Conservation (phyloP, 1,284 basidiomycete genomes). For the Fereydounia khargensis region DNA sequence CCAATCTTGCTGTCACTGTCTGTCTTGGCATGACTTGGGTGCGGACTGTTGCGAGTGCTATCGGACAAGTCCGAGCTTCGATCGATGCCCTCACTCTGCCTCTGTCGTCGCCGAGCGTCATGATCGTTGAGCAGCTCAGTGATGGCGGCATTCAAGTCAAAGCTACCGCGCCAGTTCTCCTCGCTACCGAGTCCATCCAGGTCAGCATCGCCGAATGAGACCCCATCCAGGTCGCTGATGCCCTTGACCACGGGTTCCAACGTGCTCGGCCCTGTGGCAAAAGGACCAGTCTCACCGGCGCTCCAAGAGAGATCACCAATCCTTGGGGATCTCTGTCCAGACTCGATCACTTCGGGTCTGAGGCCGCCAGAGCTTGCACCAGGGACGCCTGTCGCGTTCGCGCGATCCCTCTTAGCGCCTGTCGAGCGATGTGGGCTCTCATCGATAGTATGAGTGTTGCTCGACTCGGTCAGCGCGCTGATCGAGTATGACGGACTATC, state of each 20-base stretch:
- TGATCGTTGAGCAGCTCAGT: conserved; percentile 46
- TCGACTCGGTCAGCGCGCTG: conserved; percentile 40
- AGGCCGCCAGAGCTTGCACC: conserved; percentile 6
- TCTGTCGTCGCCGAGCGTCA: conserved; percentile 27
- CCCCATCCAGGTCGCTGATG: neutral
- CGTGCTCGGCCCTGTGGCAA: conserved; percentile 6
- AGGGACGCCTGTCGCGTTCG: no score
- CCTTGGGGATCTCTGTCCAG: conserved; percentile 18
- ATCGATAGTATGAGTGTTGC: no score
- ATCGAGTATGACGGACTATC: conserved; percentile 41
- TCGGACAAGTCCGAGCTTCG: neutral
- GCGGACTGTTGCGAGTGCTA: neutral
- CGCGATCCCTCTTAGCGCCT: no score
- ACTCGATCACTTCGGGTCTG: no score
- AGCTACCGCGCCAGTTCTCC: conserved; percentile 37
- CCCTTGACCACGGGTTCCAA: neutral
- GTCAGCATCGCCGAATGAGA: conserved; percentile 17
- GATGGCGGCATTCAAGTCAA: conserved; percentile 50
- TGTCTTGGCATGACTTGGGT: neutral
- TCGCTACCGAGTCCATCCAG: conserved; percentile 14
- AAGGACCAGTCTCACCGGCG: conserved; percentile 47
- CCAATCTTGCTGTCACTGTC: neutral
- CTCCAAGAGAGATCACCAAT: conserved; percentile 49
- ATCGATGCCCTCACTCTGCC: conserved; percentile 8
- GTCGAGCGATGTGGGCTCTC: no score